Conservation (phyloP, 2,329 filamentous ascomycete species). For the Aspergillus pseudoviridinutans region DNA sequence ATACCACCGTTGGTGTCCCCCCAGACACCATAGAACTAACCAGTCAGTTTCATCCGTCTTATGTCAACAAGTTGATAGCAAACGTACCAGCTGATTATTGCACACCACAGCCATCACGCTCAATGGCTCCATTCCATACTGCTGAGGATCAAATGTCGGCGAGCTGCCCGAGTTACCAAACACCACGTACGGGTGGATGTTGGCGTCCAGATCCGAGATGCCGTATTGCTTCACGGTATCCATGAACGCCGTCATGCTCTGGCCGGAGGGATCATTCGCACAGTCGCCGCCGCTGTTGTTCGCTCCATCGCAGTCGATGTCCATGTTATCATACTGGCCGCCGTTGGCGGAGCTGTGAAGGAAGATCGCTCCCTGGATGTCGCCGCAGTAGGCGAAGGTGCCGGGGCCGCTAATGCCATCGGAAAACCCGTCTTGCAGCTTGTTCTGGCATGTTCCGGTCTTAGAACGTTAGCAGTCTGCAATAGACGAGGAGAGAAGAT, state of each 20-base stretch:
- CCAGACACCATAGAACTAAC: conserved; percentile 56
- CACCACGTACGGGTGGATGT: conserved; percentile 52
- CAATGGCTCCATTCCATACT: conserved; percentile 47
- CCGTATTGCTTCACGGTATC: conserved; percentile 37
- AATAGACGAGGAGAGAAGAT: too few species aligned
- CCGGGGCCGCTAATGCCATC: conserved; percentile 12
- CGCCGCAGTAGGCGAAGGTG: conserved; percentile 46
- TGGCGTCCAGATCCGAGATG: conserved; percentile 48
- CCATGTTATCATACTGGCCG: conserved; percentile 49
- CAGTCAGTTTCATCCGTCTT: too few species aligned
- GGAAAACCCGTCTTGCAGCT: conserved; percentile 16
- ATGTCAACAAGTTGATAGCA: background rate
- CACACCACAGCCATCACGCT: conserved; percentile 56
- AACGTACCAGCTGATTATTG: conserved; percentile 43
- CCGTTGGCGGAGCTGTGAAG: conserved; percentile 41
- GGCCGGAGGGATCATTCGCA: conserved; percentile 37
- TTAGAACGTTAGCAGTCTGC: background rate
- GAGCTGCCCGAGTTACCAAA: conserved; percentile 47
- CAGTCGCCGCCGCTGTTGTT: conserved; percentile 47
- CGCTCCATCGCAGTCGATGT: conserved; percentile 56
- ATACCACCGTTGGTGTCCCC: conserved; percentile 59
- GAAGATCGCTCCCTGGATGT: conserved; percentile 48
- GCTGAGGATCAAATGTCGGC: conserved; percentile 40
- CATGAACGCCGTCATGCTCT: conserved; percentile 47
- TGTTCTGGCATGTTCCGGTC: conserved; percentile 16